Evolutionary conservation across 2,329 filamentous ascomycete genomes (phyloP).

Genomic region (Graphium sp.): DNA sequence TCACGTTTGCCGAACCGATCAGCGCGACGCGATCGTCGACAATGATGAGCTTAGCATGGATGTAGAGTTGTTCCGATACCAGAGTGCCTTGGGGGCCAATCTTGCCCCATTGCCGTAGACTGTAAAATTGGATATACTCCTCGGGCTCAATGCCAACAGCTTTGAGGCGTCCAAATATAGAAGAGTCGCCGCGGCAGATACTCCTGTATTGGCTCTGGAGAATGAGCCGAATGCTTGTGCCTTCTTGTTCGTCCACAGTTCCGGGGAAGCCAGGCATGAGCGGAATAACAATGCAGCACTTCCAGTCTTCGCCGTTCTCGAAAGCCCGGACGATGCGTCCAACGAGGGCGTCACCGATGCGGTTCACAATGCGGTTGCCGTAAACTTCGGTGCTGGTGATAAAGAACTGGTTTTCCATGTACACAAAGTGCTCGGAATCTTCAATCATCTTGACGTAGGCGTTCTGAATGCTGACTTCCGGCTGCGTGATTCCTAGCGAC

Average conservation of each 20-base stretch:
- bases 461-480: constrained; percentile 89
- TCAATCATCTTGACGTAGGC: constrained; percentile 92
- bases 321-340: constrained; percentile 78
- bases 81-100: constrained; percentile 63
- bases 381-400: constrained; percentile 85
- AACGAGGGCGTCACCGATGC: constrained; percentile 86
- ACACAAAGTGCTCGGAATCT: constrained; percentile 90
- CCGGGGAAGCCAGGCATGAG: constrained; percentile 98
- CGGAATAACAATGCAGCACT: constrained; percentile 76
- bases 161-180: constrained; percentile 76
- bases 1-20: constrained; percentile 97
- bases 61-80: constrained; percentile 93
- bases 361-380: constrained; percentile 75
- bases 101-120: constrained; percentile 78
- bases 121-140: constrained; percentile 92
- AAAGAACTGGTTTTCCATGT: constrained; percentile 99
- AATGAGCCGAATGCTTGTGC: constrained; percentile 85
- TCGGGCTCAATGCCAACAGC: constrained; percentile 76
- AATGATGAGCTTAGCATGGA: constrained; percentile 92
- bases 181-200: constrained; percentile 82
- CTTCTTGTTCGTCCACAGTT: constrained; percentile 84
- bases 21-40: constrained; percentile 87
- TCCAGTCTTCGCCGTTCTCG: constrained; percentile 76
- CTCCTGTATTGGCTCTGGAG: constrained; percentile 95
- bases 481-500: constrained; percentile 79